phyloP scores from a whole-genome alignment of 257 asterid genomes.

The Salvia hispanica region DNA sequence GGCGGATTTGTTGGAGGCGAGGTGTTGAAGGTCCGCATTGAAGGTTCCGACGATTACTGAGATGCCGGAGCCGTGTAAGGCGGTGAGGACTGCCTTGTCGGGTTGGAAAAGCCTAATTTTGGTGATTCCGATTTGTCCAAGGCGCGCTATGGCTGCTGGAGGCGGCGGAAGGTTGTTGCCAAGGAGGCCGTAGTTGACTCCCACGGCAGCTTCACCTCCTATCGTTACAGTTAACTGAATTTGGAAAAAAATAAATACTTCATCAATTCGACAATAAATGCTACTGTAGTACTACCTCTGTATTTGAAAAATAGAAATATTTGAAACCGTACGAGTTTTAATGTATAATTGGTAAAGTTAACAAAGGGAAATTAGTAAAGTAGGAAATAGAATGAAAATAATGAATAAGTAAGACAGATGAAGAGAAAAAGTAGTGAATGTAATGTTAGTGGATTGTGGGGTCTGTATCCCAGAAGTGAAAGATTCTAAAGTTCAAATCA shows the following conservation, averaged over 20 bases:
- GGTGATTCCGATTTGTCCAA: not conserved
- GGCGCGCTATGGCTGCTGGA: not conserved
- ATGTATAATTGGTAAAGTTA: too few species aligned
- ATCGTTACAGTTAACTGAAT: not conserved
- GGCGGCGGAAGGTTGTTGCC: conserved; percentile 15
- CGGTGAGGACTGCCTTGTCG: conserved; percentile 31
- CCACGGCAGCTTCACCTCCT: not conserved
- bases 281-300: too few species aligned
- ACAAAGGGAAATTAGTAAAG: too few species aligned
- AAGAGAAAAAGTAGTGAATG: too few species aligned
- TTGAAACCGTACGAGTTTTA: too few species aligned
- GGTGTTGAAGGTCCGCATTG: conserved; percentile 38
- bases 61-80: conserved; percentile 38
- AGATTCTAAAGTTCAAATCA: too few species aligned
- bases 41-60: conserved; percentile 34
- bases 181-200: conserved; percentile 19
- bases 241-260: not conserved
- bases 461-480: too few species aligned
- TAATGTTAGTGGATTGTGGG: too few species aligned
- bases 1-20: conserved; percentile 32
- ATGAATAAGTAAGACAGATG: too few species aligned
- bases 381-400: too few species aligned
- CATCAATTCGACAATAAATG: not conserved
- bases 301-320: too few species aligned
- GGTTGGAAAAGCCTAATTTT: conserved; percentile 14